Evolutionary conservation across 441 rosid species (phyloP).

Genomic region (Gossypium trilobum): DNA sequence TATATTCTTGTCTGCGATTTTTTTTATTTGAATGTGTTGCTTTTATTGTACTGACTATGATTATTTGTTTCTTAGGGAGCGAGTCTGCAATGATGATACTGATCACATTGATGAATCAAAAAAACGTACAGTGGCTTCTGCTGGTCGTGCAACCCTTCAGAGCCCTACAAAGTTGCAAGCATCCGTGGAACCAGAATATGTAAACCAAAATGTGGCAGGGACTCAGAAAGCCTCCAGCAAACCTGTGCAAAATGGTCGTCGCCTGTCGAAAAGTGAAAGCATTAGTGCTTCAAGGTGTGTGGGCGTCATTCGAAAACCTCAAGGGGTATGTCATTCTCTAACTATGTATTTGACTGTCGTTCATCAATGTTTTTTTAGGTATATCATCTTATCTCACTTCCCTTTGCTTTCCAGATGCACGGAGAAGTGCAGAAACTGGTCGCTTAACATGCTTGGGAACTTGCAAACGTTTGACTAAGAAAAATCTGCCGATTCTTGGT

Average conservation of each 20-base stretch:
- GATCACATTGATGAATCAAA: slow-evolving; percentile 36
- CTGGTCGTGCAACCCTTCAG: slow-evolving; percentile 32
- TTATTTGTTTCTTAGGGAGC: slow-evolving; percentile 41
- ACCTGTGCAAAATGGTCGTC: slow-evolving; percentile 40
- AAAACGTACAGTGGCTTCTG: slow-evolving; percentile 31
- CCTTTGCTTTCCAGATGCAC: slow-evolving; percentile 9
- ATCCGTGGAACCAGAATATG: slow-evolving; percentile 30
- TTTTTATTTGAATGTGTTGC: background rate
- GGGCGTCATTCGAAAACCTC: slow-evolving; percentile 33
- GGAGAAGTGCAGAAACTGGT: slow-evolving; percentile 6
- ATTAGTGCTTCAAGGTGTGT: slow-evolving; percentile 70
- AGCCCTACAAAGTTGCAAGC: slow-evolving; percentile 37
- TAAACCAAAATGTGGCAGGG: slow-evolving; percentile 24
- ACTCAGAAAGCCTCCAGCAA: slow-evolving; percentile 32
- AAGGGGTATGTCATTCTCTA: slow-evolving; percentile 17
- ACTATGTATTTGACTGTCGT: background rate
- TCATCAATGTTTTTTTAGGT: background rate
- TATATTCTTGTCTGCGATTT: background rate
- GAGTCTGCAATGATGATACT: slow-evolving; percentile 40
- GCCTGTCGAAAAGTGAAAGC: slow-evolving; percentile 70
- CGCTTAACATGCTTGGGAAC: slow-evolving; percentile 3
- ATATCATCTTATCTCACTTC: background rate
- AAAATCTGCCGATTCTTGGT: background rate
- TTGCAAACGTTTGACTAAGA: background rate
- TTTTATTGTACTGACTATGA: background rate